Percentiles rank a stretch among this genome's conserved stretches.
Conservation (phyloP, 352 stramenopile genomes). For the Pythium apleroticum region DNA sequence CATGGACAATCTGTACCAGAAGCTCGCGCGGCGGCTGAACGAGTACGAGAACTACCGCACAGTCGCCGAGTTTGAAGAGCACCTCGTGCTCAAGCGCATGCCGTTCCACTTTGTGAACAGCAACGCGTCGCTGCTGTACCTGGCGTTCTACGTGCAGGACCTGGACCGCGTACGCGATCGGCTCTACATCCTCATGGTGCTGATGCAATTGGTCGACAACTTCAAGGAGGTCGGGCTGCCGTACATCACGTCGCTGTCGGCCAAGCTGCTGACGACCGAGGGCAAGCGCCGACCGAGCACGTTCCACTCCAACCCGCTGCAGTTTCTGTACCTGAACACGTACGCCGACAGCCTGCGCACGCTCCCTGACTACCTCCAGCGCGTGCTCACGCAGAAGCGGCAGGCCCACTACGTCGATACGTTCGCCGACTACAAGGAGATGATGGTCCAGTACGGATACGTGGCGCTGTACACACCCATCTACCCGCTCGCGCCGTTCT, state of each 20-base stretch:
- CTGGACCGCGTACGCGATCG: slow-evolving; percentile 59
- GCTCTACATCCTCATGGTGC: slow-evolving; percentile 69
- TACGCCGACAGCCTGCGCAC: slow-evolving; percentile 2
- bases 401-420: slow-evolving; percentile 65
- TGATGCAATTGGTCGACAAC: slow-evolving; percentile 65
- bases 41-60: slow-evolving; percentile 77
- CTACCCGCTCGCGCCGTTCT: slow-evolving; percentile 89
- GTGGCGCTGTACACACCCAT: slow-evolving; percentile 91
- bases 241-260: slow-evolving; percentile 44
- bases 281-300: slow-evolving; percentile 34
- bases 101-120: slow-evolving; percentile 78
- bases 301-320: neutral
- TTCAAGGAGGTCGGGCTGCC: slow-evolving; percentile 68
- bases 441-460: slow-evolving; percentile 92
- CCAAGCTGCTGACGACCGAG: slow-evolving; percentile 43
- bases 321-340: slow-evolving; percentile 10
- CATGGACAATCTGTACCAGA: slow-evolving; percentile 67
- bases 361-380: slow-evolving; percentile 36
- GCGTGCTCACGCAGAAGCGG: slow-evolving; percentile 59
- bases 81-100: slow-evolving; percentile 74
- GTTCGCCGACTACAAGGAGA: slow-evolving; percentile 75
- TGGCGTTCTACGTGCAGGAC: slow-evolving; percentile 60
- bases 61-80: slow-evolving; percentile 57
- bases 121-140: slow-evolving; percentile 70
- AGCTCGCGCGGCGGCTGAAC: slow-evolving; percentile 60